A percentile compares a stretch with the other conserved stretches of the same genome.
phyloP scores from a whole-genome alignment of 352 stramenopile genomes.

The Phytophthora nicotianae region DNA sequence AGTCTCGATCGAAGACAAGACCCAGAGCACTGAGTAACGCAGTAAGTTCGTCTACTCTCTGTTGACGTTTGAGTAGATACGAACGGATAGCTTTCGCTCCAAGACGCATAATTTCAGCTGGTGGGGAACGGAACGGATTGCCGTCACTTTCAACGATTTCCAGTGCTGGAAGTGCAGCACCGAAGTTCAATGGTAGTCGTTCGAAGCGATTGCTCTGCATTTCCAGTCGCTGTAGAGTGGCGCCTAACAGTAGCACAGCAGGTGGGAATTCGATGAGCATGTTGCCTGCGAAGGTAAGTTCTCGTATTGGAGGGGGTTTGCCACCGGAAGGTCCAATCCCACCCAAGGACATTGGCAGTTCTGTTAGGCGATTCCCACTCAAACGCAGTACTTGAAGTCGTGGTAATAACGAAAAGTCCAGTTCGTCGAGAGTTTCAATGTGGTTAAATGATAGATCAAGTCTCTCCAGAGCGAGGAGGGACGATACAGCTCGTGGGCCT shows the following conservation, averaged over 20 bases:
- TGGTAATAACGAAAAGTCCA: conserved; percentile 49
- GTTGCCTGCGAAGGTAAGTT: conserved; percentile 70
- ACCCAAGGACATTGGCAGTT: conserved; percentile 50
- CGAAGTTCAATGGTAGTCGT: conserved; percentile 64
- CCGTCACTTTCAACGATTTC: conserved; percentile 65
- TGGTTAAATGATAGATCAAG: conserved; percentile 79
- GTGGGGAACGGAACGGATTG: conserved; percentile 76
- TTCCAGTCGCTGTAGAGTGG: conserved; percentile 47
- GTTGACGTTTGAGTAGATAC: conserved; percentile 66
- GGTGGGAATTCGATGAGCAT: conserved; percentile 50
- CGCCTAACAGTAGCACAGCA: conserved; percentile 45
- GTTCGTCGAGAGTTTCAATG: conserved; percentile 45
- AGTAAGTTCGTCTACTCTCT: conserved; percentile 60
- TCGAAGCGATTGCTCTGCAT: conserved; percentile 81
- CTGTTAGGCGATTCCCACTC: conserved; percentile 55
- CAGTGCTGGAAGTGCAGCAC: conserved; percentile 41
- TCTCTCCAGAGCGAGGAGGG: conserved; percentile 36
- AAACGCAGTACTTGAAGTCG: conserved; percentile 46
- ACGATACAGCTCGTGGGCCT: conserved; percentile 34
- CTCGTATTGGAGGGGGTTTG: conserved; percentile 38
- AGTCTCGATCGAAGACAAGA: conserved; percentile 42
- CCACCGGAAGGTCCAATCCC: conserved; percentile 13
- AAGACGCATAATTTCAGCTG: conserved; percentile 64
- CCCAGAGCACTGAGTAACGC: conserved; percentile 42
- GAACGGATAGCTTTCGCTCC: conserved; percentile 50